phyloP scores from a whole-genome alignment of 331 rosid genomes.

The Dryas integrifolia region DNA sequence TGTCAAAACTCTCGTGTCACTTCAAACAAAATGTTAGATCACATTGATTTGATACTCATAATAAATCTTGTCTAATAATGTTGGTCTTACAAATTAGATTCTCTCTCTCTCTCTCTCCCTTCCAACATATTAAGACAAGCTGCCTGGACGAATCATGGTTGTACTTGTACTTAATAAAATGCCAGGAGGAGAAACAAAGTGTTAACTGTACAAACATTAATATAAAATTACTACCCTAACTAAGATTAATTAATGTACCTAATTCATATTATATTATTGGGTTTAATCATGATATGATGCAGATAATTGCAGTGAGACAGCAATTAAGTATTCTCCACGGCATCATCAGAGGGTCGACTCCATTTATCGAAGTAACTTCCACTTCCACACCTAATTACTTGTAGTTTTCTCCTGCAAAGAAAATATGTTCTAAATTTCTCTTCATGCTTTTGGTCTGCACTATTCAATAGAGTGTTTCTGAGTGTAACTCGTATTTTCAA shows the following conservation, averaged over 20 bases:
- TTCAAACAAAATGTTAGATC: background rate
- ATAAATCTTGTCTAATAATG: background rate
- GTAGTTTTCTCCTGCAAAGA: slow-evolving; percentile 1
- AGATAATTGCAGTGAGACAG: background rate
- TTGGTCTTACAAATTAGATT: background rate
- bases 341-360: slow-evolving; percentile 15
- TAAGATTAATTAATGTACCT: background rate
- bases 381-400: background rate
- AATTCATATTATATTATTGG: background rate
- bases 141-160: background rate
- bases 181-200: too few relatives aligned
- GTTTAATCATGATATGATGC: background rate
- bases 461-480: background rate
- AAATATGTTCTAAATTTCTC: too few relatives aligned
- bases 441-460: background rate
- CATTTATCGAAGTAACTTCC: slow-evolving; percentile 7
- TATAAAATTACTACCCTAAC: background rate
- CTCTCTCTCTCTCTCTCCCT: background rate
- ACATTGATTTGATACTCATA: background rate
- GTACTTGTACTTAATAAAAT: background rate
- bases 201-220: background rate
- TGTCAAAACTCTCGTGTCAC: slow-evolving; percentile 17
- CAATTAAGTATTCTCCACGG: background rate
- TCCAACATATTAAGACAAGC: background rate
- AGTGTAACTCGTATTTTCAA: too few relatives aligned